Evolutionary conservation across 371 early-diverging fungal genomes (phyloP), one percentile per base, ranked within the genome.

Genomic region (Mucor mucedo): DNA sequence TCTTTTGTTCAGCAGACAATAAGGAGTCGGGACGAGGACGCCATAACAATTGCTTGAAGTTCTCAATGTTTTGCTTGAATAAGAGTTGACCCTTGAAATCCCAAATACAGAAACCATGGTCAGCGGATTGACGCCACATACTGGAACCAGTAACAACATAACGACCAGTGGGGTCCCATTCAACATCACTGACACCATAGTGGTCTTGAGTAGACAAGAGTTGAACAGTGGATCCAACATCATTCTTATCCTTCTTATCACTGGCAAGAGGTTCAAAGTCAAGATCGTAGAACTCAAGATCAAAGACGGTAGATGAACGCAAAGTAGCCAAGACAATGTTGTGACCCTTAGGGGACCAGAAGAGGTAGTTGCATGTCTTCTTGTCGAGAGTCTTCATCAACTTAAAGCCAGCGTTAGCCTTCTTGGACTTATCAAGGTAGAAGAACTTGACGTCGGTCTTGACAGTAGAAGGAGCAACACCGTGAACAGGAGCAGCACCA

Each of bases 141-240:
- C 94, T 93, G 40, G 95, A 92, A 38, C 91, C 91, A 52, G 93
- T 87, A 33, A 91, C 82, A 9, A 98, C 91, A 69, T 90, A 98
- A 59, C 99, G 91, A 67, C 99, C 99, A 10, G 95, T 94, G 16
- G 99, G 98, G 73, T 98, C 98, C 98, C 98, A 98, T 73, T 95
- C 96, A 55, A 96, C 86, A 70, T 97, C 96, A 29, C 96, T 95
- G 55, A 92, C 90, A 75, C 91, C 92, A 76, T 94, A 97, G 77
- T 98, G 98, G 75, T 96, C 98, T 52, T 83, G 84, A 8, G 89
- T 77, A 48, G 83, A 80, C 71, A 96, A 70, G 62, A 91, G 69
- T 55, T 87, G 83, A 55, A 91, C 81, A 55, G 75, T 72, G 9
- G 79, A 70, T 60, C 76, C 81, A 38, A 74, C 62, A 58, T 88